Evolutionary conservation across 176 grass and related monocot genomes (phyloP).

Genomic region (Musa itinerans): DNA sequence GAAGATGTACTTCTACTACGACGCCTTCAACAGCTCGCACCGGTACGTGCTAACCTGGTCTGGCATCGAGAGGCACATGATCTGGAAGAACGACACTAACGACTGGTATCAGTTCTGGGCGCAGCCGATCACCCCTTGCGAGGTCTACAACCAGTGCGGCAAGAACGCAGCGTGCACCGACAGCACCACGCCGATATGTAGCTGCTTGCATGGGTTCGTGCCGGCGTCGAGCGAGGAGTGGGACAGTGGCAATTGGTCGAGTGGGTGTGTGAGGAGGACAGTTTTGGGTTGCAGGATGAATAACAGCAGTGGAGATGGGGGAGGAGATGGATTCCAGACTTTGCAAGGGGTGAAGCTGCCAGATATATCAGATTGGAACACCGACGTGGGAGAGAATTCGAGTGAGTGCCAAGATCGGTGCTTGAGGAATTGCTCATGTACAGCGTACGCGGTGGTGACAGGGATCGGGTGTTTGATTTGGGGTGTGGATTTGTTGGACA

Average conservation of each 20-base stretch:
- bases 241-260: constrained; percentile 9
- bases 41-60: neutral
- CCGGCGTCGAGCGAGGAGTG: constrained; percentile 23
- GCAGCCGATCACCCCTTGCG: neutral
- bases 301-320: neutral
- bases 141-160: constrained; percentile 18
- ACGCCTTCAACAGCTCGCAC: neutral
- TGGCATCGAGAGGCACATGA: neutral
- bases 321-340: neutral
- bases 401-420: constrained; percentile 5
- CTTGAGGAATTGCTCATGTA: constrained; percentile 22
- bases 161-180: constrained; percentile 16
- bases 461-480: constrained; percentile 8
- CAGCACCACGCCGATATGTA: neutral
- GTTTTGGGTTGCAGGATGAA: constrained; percentile 7
- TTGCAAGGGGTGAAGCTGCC: constrained; percentile 12
- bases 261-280: constrained; percentile 21
- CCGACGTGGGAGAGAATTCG: neutral
- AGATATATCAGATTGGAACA: neutral
- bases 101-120: neutral
- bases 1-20: constrained; percentile 13
- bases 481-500: constrained; percentile 14
- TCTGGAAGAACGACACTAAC: constrained; percentile 3
- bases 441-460: constrained; percentile 6
- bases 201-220: constrained; percentile 21